Evolutionary conservation across 306 rosid species (phyloP).

Genomic region (Ammopiptanthus mongolicus): DNA sequence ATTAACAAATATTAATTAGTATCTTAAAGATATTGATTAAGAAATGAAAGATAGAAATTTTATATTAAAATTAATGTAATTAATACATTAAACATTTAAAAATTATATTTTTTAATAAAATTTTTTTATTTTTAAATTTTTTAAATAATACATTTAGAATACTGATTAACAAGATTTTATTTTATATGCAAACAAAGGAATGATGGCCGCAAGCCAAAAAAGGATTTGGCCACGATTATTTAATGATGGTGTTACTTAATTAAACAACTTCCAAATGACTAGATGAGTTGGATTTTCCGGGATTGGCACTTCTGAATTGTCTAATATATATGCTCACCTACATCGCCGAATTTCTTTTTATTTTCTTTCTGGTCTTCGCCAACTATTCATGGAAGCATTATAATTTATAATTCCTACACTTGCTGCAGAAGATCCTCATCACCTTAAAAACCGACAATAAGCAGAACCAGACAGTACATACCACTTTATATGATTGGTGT

Average conservation of each 20-base stretch:
- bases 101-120: too few species aligned
- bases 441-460: not conserved
- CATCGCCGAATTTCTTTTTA: not conserved
- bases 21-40: too few species aligned
- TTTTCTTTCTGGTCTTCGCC: not conserved
- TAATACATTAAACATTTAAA: too few species aligned
- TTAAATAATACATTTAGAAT: too few species aligned
- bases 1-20: too few species aligned
- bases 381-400: not conserved
- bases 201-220: not conserved
- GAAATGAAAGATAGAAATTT: too few species aligned
- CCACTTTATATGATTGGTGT: conserved; percentile 19
- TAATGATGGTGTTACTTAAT: conserved; percentile 7
- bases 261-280: not conserved
- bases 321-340: not conserved
- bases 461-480: not conserved
- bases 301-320: conserved; percentile 20
- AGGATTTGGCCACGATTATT: not conserved
- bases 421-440: not conserved
- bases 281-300: conserved; percentile 1
- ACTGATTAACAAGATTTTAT: too few species aligned
- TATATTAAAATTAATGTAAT: too few species aligned
- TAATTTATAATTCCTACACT: conserved; percentile 4
- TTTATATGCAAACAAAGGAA: not conserved
- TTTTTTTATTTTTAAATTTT: too few species aligned